A percentile compares a stretch with the other conserved stretches of the same genome.
Evolutionary conservation across 768 basidiomycete species (phyloP).

Genomic region (Leucosporidium scottii): DNA sequence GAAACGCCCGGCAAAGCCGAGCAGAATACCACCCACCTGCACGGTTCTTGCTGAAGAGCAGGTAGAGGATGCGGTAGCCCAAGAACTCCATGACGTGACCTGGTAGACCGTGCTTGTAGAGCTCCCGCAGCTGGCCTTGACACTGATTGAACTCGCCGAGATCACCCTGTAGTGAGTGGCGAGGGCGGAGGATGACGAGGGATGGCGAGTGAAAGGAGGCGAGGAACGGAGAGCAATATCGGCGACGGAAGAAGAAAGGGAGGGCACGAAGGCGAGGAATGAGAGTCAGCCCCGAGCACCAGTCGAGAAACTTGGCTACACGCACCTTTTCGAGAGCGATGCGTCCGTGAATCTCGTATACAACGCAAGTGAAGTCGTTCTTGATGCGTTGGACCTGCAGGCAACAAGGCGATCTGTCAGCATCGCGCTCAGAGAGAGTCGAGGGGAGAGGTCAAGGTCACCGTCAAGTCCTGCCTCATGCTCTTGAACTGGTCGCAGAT

Average conservation of each 20-base stretch:
- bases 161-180: slow-evolving; percentile 57
- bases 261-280: background rate
- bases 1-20: background rate
- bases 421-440: background rate
- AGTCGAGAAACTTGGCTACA: background rate
- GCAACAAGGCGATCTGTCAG: background rate
- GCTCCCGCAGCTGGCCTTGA: slow-evolving; percentile 75
- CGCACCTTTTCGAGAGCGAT: slow-evolving; percentile 88
- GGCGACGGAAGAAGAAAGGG: too few species aligned
- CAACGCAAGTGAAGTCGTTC: slow-evolving; percentile 93
- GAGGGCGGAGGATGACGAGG: background rate
- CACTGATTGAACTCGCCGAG: slow-evolving; percentile 99
- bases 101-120: slow-evolving; percentile 88
- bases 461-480: slow-evolving; percentile 92
- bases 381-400: slow-evolving; percentile 95
- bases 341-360: slow-evolving; percentile 96
- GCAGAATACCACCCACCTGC: slow-evolving; percentile 59
- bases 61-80: slow-evolving; percentile 93
- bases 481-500: slow-evolving; percentile 98
- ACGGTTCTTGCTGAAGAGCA: slow-evolving; percentile 85
- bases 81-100: slow-evolving; percentile 94
- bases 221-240: too few species aligned
- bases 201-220: too few species aligned
- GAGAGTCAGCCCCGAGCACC: background rate
- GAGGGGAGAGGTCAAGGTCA: slow-evolving; percentile 47